Conservation (phyloP, 805 yeast genomes). For the Myxozyma monticola region DNA sequence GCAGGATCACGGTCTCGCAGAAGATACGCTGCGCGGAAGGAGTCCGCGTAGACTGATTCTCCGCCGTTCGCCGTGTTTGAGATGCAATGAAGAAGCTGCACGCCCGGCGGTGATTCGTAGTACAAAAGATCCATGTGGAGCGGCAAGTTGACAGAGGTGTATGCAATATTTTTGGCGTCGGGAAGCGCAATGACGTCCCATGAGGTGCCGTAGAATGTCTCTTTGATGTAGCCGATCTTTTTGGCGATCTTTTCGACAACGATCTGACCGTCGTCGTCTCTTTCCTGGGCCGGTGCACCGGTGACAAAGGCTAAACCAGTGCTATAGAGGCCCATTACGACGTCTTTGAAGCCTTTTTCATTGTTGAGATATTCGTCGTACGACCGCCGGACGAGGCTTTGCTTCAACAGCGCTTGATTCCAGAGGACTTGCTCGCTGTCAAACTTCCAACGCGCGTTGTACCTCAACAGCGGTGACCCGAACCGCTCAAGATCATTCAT, state of each 20-base stretch:
- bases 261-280: slow-evolving; percentile 35
- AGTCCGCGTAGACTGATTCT: slow-evolving; percentile 67
- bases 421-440: slow-evolving; percentile 42
- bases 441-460: slow-evolving; percentile 41
- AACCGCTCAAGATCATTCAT: slow-evolving; percentile 49
- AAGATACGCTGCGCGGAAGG: slow-evolving; percentile 61
- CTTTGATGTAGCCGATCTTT: slow-evolving; percentile 65
- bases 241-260: slow-evolving; percentile 49
- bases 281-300: slow-evolving; percentile 50
- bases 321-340: slow-evolving; percentile 50
- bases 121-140: slow-evolving; percentile 76
- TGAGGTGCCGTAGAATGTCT: slow-evolving; percentile 69
- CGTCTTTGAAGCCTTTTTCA: slow-evolving; percentile 41
- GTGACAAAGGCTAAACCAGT: slow-evolving; percentile 59
- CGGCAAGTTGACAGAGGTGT: slow-evolving; percentile 60
- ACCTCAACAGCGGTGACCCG: slow-evolving; percentile 36
- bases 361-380: slow-evolving; percentile 47
- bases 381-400: slow-evolving; percentile 37
- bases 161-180: slow-evolving; percentile 65
- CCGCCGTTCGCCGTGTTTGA: slow-evolving; percentile 56
- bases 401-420: slow-evolving; percentile 33
- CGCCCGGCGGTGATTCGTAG: slow-evolving; percentile 79
- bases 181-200: slow-evolving; percentile 62
- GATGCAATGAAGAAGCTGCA: slow-evolving; percentile 63
- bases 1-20: slow-evolving; percentile 58